A percentile compares a stretch with the other conserved stretches of the same genome.
phyloP scores from a whole-genome alignment of 345 rosid species.

The Clarkia xantiana region DNA sequence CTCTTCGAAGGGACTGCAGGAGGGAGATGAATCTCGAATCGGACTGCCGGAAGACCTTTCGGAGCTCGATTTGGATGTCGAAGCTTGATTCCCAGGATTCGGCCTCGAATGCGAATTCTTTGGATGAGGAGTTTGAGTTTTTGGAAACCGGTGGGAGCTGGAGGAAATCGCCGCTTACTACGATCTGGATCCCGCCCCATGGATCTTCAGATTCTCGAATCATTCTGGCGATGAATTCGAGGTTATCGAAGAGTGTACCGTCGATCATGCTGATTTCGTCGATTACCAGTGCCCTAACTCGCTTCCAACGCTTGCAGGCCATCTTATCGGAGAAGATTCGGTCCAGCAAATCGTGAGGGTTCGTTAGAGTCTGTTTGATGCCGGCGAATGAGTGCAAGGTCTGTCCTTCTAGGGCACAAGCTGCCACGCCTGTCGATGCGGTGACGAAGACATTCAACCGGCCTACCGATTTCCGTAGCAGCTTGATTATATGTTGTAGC shows the following conservation, averaged over 20 bases:
- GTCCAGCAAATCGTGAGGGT: conserved; percentile 6
- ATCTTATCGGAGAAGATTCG: conserved; percentile 8
- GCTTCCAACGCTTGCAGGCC: conserved; percentile 20
- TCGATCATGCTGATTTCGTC: conserved; percentile 26
- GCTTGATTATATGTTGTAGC: conserved; percentile 7
- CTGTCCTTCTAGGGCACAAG: conserved; percentile 22
- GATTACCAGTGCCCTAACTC: conserved; percentile 17
- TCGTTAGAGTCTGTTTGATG: conserved; percentile 1
- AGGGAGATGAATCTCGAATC: conserved; percentile 15
- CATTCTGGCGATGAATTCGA: conserved; percentile 17
- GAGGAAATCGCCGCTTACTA: conserved; percentile 23
- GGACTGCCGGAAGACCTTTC: conserved; percentile 21
- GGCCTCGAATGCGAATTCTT: conserved; percentile 26
- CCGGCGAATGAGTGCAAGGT: conserved; percentile 27
- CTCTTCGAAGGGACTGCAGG: conserved; percentile 19
- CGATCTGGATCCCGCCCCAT: conserved; percentile 30
- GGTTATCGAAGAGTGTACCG: conserved; percentile 15
- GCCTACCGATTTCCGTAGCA: conserved; percentile 8
- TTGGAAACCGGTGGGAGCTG: conserved; percentile 17
- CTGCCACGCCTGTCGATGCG: conserved; percentile 27
- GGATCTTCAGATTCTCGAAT: conserved; percentile 9
- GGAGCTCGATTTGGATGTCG: conserved; percentile 17
- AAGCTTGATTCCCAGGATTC: conserved; percentile 26
- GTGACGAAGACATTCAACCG: conserved; percentile 17
- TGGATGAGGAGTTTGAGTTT: background rate